Evolutionary conservation across 1,284 basidiomycete species (phyloP), one percentile per base, ranked within the genome.

Genomic region (Singerocomus rubriflavus): DNA sequence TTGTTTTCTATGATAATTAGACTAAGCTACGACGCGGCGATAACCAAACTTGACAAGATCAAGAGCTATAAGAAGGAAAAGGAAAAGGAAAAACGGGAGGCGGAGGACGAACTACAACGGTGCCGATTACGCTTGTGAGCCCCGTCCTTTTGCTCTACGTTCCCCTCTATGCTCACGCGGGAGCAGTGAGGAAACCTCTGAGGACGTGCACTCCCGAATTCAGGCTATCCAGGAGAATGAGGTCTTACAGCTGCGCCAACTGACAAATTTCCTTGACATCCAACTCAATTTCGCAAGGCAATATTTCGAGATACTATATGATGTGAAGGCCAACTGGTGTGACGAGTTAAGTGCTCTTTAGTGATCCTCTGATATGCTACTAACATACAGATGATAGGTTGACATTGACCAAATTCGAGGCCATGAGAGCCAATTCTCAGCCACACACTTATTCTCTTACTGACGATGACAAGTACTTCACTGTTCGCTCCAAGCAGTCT

Each of bases 131-230:
- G 89, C 62, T 92, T 90, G 91, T 92, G 63, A 57, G 88, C n/a
- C 76, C 10, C 1, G 21, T 12, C 13, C 21, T 12, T 32, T 29
- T 32, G 2, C 14, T 6, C 7, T 35, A 11, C 12, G 31, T 39
- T 37, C 7, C 26, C 17, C 16, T 34, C n/a, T 17, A 30, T 43
- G 30, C 40, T 62, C 27, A 58, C 31, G 10, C 13, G 12, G 37
- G 41, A 35, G 6, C 56, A 93, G 91, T 58, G 89, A 93, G 50
- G 90, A 95, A 66, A 83, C 85, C 0, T 77, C 81, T 17, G 88
- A 92, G 63, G 90, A 93, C 53, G 79, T 92, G 1, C 83, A 81
- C 21, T 77, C 78, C 2, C 80, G 87, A 29, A 89, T 93, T 78
- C 76, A 80, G 46, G 75, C 73, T 0, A 86, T 95, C 42, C 88